Base-by-base conservation (phyloP, 257 asterid species). In the Scutellaria minor region DNA sequence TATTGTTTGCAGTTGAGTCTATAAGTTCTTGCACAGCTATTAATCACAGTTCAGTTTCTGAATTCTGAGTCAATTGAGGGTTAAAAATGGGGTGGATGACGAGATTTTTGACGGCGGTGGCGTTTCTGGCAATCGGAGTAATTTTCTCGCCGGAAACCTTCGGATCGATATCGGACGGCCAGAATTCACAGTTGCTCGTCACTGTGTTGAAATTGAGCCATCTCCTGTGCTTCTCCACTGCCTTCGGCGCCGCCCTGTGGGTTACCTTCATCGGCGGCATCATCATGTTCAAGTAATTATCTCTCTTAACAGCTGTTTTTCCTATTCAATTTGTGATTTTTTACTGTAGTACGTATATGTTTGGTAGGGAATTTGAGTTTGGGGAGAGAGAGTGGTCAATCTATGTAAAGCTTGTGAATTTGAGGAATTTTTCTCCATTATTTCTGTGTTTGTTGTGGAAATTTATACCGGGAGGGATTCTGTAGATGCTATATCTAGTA, bases 231-330 rank as follows among this genome's bases (percentile, higher is more conserved):
- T 92, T 88, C 86, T 87, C 99, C 72, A 90, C 98, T 14, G 94
- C 99, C 37, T 95, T 89, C 86, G 99, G 99, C 7, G 97, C 98
- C 11, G 95, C 98, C 73, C 80, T 92, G 2, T 95, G 99, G 99
- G 98, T 92, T 75, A 92, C 98, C 77, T 92, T 95, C 89, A 88
- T 95, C 75, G 99, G 99, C 64, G 99, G 99, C 83, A 92, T 95
- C 88, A 92, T 95, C 86, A 90, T 90, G 99, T 95, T 95, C 88
- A 95, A 89, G 99, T 95, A 86, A 73, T 11, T 8, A 7, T 69
- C 55, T 27, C 55, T 9, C 46, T 37, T 55, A 20, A 42, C 69
- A 41, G 50, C 56, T 65, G 65, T 48, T 40, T 3, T 45, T 70
- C 18, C 12, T 31, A 56, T 55, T 42, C 44, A 13, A 7, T 42